Evolutionary conservation across 768 basidiomycete species (phyloP).

Genomic region (Macrolepiota albuminosa): DNA sequence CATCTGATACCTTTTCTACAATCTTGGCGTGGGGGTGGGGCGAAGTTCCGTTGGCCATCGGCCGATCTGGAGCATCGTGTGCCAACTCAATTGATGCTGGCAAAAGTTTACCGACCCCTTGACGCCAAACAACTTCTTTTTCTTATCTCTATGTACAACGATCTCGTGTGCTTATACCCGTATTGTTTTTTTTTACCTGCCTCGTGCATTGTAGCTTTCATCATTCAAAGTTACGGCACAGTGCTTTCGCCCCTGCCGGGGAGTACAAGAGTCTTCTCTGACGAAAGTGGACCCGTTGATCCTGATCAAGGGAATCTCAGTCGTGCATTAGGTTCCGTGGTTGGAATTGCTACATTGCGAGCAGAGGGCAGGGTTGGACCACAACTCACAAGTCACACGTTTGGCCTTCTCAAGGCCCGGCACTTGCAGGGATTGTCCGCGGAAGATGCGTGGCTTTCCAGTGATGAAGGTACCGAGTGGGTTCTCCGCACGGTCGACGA

Average conservation of each 20-base stretch:
- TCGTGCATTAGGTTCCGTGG: constrained; percentile 77
- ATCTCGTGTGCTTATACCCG: constrained; percentile 16
- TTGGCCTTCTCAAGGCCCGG: constrained; percentile 85
- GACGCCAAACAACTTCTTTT: constrained; percentile 7
- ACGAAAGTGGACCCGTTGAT: constrained; percentile 37
- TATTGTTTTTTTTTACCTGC: constrained; percentile 3
- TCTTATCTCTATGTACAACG: constrained; percentile 5
- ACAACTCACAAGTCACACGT: constrained; percentile 84
- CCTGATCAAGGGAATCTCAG: constrained; percentile 79
- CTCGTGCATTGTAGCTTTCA: constrained; percentile 55
- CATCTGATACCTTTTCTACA: constrained; percentile 27
- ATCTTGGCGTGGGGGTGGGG: constrained; percentile 22
- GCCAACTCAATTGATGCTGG: constrained; percentile 26
- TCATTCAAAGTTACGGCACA: constrained; percentile 81
- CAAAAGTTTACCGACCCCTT: background rate
- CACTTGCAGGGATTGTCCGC: constrained; percentile 50
- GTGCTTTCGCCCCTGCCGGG: constrained; percentile 73
- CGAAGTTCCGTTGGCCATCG: constrained; percentile 13
- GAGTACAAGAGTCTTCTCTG: constrained; percentile 37
- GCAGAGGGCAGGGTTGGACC: constrained; percentile 83
- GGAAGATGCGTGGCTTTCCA: constrained; percentile 78
- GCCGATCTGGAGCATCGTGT: constrained; percentile 22
- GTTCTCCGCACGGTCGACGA: constrained; percentile 79
- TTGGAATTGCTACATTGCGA: constrained; percentile 81
- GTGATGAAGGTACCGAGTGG: constrained; percentile 88